Evolutionary conservation across 805 yeast genomes (phyloP).

Genomic region (Zygotorulaspora sp.): DNA sequence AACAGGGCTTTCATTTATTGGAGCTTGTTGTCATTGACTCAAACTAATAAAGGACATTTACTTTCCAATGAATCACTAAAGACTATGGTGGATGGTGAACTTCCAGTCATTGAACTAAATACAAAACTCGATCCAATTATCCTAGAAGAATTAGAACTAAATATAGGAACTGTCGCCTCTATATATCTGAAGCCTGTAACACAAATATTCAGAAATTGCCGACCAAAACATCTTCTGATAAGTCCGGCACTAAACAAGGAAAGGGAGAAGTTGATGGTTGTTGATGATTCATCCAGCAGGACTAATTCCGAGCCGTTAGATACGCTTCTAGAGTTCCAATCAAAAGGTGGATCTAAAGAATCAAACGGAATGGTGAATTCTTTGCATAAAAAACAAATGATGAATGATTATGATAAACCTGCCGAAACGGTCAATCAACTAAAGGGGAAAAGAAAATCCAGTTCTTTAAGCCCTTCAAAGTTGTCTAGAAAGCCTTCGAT

Average conservation of each 20-base stretch:
- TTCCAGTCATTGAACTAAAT: slow-evolving; percentile 64
- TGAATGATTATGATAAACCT: slow-evolving; percentile 40
- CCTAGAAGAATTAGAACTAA: slow-evolving; percentile 76
- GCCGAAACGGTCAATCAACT: slow-evolving; percentile 37
- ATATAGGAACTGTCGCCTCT: slow-evolving; percentile 77
- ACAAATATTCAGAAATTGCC: slow-evolving; percentile 70
- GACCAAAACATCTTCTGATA: slow-evolving; percentile 43
- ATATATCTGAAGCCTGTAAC: slow-evolving; percentile 78
- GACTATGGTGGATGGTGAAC: slow-evolving; percentile 52
- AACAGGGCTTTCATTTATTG: slow-evolving; percentile 84
- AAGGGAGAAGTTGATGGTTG: slow-evolving; percentile 18
- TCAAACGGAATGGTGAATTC: slow-evolving; percentile 2
- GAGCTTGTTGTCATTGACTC: slow-evolving; percentile 56
- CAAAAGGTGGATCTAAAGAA: slow-evolving; percentile 7
- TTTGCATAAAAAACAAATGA: slow-evolving; percentile 13
- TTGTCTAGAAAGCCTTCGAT: slow-evolving; percentile 35
- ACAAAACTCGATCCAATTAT: slow-evolving; percentile 65
- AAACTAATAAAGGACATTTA: slow-evolving; percentile 30
- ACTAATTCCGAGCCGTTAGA: slow-evolving; percentile 17
- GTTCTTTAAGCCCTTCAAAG: slow-evolving; percentile 29
- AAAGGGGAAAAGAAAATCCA: slow-evolving; percentile 34
- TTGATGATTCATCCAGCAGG: slow-evolving; percentile 12
- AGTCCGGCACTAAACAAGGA: slow-evolving; percentile 45
- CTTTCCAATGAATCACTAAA: slow-evolving; percentile 39
- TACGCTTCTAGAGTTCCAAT: slow-evolving; percentile 12